phyloP scores from a whole-genome alignment of 108 stramenopile species.

The Cyclotella choctawhatcheeana region DNA sequence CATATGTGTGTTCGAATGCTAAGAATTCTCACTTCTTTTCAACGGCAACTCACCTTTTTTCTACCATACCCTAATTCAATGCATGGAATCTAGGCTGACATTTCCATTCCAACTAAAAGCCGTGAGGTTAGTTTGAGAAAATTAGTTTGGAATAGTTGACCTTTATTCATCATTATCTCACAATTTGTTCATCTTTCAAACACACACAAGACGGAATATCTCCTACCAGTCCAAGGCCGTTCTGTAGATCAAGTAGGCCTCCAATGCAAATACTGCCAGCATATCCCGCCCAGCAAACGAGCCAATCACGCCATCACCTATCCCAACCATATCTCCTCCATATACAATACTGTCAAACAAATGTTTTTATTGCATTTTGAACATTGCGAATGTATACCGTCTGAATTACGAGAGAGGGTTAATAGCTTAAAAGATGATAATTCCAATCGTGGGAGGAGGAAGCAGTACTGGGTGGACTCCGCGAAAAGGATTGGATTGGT shows the following conservation, averaged over 20 bases:
- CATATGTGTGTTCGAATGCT: too few relatives aligned
- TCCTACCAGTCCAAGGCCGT: conserved; percentile 84
- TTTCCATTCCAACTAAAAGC: too few relatives aligned
- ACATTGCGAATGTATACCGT: conserved; percentile 69
- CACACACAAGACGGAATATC: conserved; percentile 51
- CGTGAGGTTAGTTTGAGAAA: too few relatives aligned
- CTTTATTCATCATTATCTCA: too few relatives aligned
- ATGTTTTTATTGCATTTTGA: conserved; percentile 87
- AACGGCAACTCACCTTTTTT: too few relatives aligned
- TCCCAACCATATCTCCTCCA: conserved; percentile 80
- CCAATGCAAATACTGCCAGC: conserved; percentile 85
- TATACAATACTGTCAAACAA: conserved; percentile 89
- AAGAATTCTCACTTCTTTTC: too few relatives aligned
- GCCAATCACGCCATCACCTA: conserved; percentile 79
- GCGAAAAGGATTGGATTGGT: conserved; percentile 81
- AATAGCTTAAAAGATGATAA: conserved; percentile 61
- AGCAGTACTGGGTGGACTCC: conserved; percentile 91
- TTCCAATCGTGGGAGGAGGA: conserved; percentile 82
- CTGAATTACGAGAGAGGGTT: conserved; percentile 66
- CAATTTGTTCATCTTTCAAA: too few relatives aligned
- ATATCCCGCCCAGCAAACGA: conserved; percentile 63
- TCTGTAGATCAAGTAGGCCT: conserved; percentile 89
- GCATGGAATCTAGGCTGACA: too few relatives aligned
- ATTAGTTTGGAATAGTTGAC: too few relatives aligned
- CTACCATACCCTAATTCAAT: too few relatives aligned